phyloP scores from a whole-genome alignment of 495 filamentous ascomycete genomes.

The Podospora tetraspora region DNA sequence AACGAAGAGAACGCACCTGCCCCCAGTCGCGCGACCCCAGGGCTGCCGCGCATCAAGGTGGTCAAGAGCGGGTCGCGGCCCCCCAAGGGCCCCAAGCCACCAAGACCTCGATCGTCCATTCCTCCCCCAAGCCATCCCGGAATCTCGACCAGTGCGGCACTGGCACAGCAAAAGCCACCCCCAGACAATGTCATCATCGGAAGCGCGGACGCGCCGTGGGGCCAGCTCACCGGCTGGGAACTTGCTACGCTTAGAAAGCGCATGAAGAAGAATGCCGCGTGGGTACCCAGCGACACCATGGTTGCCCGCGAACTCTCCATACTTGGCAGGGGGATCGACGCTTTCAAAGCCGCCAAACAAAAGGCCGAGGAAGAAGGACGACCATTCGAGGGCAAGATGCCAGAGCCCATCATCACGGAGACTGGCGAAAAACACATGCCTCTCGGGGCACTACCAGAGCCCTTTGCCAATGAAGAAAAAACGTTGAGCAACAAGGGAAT shows the following conservation, averaged over 20 bases:
- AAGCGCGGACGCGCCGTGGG: conserved; percentile 78
- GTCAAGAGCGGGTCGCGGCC: conserved; percentile 28
- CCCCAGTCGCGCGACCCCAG: conserved; percentile 27
- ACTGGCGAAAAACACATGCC: conserved; percentile 43
- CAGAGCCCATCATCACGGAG: conserved; percentile 40
- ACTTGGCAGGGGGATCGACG: conserved; percentile 70
- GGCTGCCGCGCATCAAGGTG: conserved; percentile 39
- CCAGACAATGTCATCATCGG: conserved; percentile 71
- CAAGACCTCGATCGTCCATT: conserved; percentile 35
- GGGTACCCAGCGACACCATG: conserved; percentile 95
- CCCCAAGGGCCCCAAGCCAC: conserved; percentile 34
- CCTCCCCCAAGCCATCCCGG: conserved; percentile 52
- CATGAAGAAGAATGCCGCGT: conserved; percentile 99
- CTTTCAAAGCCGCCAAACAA: conserved; percentile 63
- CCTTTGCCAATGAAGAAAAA: conserved; percentile 48
- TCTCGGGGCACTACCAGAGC: conserved; percentile 46
- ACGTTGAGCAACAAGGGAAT: conserved; percentile 76
- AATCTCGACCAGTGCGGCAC: conserved; percentile 76
- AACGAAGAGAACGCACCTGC: conserved; percentile 30
- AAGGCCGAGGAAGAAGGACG: conserved; percentile 62
- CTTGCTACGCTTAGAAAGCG: conserved; percentile 86
- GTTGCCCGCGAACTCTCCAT: conserved; percentile 78
- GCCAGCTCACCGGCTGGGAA: conserved; percentile 83
- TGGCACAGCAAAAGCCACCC: conserved; percentile 71
- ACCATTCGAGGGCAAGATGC: conserved; percentile 50